Evolutionary conservation across 2,329 filamentous ascomycete species (phyloP).

Genomic region (Alternaria infectoria): DNA sequence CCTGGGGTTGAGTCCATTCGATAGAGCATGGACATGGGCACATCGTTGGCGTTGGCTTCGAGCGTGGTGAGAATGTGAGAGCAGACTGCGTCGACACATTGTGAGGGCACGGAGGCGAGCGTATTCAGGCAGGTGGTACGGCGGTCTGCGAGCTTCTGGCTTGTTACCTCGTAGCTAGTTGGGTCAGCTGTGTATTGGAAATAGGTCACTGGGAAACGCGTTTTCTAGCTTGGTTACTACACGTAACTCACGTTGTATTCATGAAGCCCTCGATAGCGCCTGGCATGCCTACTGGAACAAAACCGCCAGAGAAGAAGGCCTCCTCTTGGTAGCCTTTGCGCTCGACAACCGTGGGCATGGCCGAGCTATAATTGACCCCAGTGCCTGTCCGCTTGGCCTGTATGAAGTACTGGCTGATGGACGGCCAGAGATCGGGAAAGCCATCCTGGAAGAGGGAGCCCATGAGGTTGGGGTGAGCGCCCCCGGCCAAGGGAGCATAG

Average conservation of each 20-base stretch:
- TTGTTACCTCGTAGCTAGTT: constrained; percentile 40
- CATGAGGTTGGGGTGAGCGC: constrained; percentile 41
- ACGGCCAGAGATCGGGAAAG: constrained; percentile 38
- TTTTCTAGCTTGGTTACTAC: not conserved
- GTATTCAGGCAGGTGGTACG: constrained; percentile 41
- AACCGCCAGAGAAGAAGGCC: constrained; percentile 41
- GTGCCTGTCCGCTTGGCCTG: constrained; percentile 27
- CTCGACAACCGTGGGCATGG: constrained; percentile 32
- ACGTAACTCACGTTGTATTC: constrained; percentile 11
- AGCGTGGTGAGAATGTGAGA: constrained; percentile 39
- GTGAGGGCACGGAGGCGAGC: constrained; percentile 35
- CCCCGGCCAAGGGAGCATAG: constrained; percentile 36
- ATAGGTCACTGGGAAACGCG: not conserved
- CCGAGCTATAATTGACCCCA: constrained; percentile 34
- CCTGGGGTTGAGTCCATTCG: constrained; percentile 20
- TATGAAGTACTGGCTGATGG: constrained; percentile 33
- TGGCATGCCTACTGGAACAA: constrained; percentile 38
- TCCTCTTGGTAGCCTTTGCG: constrained; percentile 40
- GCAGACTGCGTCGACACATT: constrained; percentile 27
- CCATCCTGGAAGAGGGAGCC: constrained; percentile 35
- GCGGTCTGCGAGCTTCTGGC: constrained; percentile 39
- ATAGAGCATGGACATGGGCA: constrained; percentile 42
- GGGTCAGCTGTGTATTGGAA: not conserved
- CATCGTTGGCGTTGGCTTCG: constrained; percentile 34
- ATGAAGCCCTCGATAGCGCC: constrained; percentile 27